Conservation (phyloP, 148 eudicot genomes). For the Talinum fruticosum region DNA sequence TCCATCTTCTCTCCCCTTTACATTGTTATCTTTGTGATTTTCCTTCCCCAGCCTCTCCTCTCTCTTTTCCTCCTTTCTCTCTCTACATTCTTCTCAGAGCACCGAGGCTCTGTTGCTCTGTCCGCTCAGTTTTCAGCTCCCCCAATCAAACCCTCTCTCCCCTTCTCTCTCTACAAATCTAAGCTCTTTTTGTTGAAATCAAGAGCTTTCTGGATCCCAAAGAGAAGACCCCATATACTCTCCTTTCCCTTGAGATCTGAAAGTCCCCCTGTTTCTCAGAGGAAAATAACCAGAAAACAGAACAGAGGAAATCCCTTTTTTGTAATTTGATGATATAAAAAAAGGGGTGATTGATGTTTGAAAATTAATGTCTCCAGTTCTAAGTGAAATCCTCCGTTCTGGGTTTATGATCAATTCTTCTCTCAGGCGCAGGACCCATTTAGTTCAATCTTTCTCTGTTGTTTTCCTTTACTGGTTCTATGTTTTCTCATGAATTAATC, state of each 20-base stretch:
- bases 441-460: slow-evolving; percentile 77
- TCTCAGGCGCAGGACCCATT: slow-evolving; percentile 61
- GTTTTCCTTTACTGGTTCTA: slow-evolving; percentile 81
- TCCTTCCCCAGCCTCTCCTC: not conserved
- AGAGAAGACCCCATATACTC: slow-evolving; percentile 16
- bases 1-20: slow-evolving; percentile 11
- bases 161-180: not conserved
- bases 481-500: slow-evolving; percentile 52
- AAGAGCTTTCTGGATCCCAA: slow-evolving; percentile 5
- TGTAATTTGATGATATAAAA: not conserved
- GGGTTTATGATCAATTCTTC: slow-evolving; percentile 71
- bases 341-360: slow-evolving; percentile 29
- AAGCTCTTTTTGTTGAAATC: not conserved
- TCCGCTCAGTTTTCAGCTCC: not conserved
- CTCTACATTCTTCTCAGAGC: slow-evolving; percentile 12
- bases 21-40: not conserved
- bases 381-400: slow-evolving; percentile 62
- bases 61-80: not conserved
- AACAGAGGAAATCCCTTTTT: not conserved
- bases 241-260: not conserved
- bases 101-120: slow-evolving; percentile 13
- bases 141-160: not conserved
- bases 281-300: not conserved
- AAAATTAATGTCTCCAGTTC: slow-evolving; percentile 57
- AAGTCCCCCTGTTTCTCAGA: not conserved